Evolutionary conservation across 345 rosid species (phyloP).

Genomic region (Populus davidiana): DNA sequence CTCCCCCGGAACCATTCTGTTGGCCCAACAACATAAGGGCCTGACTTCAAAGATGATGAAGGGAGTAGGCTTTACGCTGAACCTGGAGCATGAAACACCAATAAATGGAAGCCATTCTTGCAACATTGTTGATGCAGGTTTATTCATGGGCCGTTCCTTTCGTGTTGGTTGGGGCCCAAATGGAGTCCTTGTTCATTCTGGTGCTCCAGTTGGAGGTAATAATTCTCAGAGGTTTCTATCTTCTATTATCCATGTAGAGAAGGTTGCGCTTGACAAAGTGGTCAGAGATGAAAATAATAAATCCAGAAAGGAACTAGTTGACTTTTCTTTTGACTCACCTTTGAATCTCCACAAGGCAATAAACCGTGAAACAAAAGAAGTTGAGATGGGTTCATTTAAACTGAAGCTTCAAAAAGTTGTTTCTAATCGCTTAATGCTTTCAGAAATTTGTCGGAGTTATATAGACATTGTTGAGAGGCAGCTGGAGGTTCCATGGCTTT

Average conservation of each 20-base stretch:
- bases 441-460: conserved; percentile 76
- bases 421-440: conserved; percentile 54
- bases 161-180: conserved; percentile 99
- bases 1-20: conserved; percentile 56
- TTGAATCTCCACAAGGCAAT: conserved; percentile 69
- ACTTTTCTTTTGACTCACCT: conserved; percentile 68
- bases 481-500: conserved; percentile 68
- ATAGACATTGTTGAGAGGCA: conserved; percentile 74
- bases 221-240: conserved; percentile 52
- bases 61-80: conserved; percentile 71
- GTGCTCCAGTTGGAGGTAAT: conserved; percentile 51
- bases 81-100: conserved; percentile 63
- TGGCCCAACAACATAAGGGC: conserved; percentile 71
- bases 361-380: conserved; percentile 52
- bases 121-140: conserved; percentile 86
- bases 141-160: conserved; percentile 95
- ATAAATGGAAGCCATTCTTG: conserved; percentile 60
- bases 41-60: conserved; percentile 47
- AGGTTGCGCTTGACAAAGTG: conserved; percentile 81
- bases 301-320: conserved; percentile 67
- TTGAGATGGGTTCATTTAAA: conserved; percentile 61
- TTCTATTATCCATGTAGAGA: conserved; percentile 73
- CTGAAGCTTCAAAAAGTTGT: conserved; percentile 71
- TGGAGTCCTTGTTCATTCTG: conserved; percentile 87
- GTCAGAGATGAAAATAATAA: conserved; percentile 63